phyloP scores from a whole-genome alignment of 2,329 filamentous ascomycete species.

The Neonectria ditissima region DNA sequence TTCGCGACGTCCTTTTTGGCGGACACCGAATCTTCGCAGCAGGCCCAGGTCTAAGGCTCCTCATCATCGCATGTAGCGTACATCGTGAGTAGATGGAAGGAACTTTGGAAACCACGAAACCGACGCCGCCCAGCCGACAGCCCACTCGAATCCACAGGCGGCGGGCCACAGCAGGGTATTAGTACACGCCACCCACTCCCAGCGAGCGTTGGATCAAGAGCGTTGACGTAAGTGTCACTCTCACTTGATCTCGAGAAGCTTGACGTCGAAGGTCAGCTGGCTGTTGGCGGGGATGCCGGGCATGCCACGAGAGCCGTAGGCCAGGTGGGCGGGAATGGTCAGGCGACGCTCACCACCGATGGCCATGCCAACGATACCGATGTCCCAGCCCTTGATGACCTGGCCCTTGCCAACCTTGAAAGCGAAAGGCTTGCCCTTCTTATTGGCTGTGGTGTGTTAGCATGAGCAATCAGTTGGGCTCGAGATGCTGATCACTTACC shows the following conservation, averaged over 20 bases:
- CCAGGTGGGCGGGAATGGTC: conserved; percentile 86
- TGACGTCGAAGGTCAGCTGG: conserved; percentile 91
- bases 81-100: conserved; percentile 37
- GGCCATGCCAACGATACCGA: conserved; percentile 92
- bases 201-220: conserved; percentile 29
- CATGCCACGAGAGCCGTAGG: conserved; percentile 86
- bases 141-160: conserved; percentile 25
- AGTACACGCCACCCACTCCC: conserved; percentile 36
- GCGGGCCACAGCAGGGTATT: conserved; percentile 39
- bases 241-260: conserved; percentile 87
- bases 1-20: conserved; percentile 29
- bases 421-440: conserved; percentile 96
- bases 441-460: conserved; percentile 77
- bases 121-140: conserved; percentile 28
- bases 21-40: conserved; percentile 37
- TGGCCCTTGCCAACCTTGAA: conserved; percentile 96
- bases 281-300: conserved; percentile 93
- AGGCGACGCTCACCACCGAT: conserved; percentile 94
- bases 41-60: conserved; percentile 62
- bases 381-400: conserved; percentile 99
- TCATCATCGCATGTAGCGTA: conserved; percentile 52
- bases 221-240: conserved; percentile 33
- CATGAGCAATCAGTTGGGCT: not conserved
- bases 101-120: conserved; percentile 29
- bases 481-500: conserved; percentile 65